Percentiles rank a stretch among this genome's conserved stretches.
Evolutionary conservation across 371 early-diverging fungal species (phyloP).

Genomic region (Rhizopus stolonifer): DNA sequence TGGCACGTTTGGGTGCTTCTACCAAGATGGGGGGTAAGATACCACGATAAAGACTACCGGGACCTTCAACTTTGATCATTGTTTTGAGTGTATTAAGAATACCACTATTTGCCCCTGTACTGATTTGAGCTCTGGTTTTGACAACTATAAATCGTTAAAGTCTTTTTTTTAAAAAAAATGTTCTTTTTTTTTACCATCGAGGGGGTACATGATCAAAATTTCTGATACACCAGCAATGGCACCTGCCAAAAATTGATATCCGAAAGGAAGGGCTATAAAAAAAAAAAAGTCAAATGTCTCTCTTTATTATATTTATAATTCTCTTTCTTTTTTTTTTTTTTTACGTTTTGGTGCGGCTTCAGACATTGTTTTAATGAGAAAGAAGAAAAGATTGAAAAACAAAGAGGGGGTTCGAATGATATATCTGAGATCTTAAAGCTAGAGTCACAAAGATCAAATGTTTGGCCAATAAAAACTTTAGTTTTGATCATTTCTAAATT

Average conservation of each 20-base stretch:
- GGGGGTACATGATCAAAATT: slow-evolving; percentile 94
- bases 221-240: slow-evolving; percentile 96
- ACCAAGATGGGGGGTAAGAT: slow-evolving; percentile 96
- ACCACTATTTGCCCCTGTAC: slow-evolving; percentile 61
- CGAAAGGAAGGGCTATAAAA: slow-evolving; percentile 87
- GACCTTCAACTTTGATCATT: slow-evolving; percentile 92
- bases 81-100: slow-evolving; percentile 48
- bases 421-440: too few relatives aligned
- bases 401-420: too few relatives aligned
- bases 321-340: neutral
- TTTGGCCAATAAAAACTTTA: too few relatives aligned
- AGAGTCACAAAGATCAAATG: too few relatives aligned
- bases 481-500: too few relatives aligned
- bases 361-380: too few relatives aligned
- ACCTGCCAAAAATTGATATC: slow-evolving; percentile 88
- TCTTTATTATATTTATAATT: too few relatives aligned
- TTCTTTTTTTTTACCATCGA: slow-evolving; percentile 68
- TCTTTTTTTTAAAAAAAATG: too few relatives aligned
- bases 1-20: slow-evolving; percentile 97
- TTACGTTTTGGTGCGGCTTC: slow-evolving; percentile 35
- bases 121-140: slow-evolving; percentile 95
- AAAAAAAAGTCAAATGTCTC: too few relatives aligned
- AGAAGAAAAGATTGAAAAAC: too few relatives aligned
- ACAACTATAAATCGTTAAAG: too few relatives aligned
- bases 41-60: slow-evolving; percentile 87